Evolutionary conservation across 1,139 yeast species (phyloP).

Genomic region (Yamadazyma pseudoaaseri): DNA sequence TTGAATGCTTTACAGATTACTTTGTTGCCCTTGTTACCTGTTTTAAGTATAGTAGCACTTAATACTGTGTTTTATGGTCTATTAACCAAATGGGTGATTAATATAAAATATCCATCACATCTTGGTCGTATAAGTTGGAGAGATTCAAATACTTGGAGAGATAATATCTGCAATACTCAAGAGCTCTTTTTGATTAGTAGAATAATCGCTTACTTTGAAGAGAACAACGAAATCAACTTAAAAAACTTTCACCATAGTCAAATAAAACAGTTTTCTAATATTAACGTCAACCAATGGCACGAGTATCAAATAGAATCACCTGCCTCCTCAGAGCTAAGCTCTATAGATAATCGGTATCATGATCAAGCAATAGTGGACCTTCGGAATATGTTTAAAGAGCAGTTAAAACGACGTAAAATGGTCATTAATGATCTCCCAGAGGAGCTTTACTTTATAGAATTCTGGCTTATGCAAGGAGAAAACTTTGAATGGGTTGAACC

Average conservation of each 20-base stretch:
- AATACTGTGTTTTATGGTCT: constrained; percentile 3
- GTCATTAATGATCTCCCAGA: constrained; percentile 33
- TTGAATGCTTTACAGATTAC: constrained; percentile 3
- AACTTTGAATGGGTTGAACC: constrained; percentile 47
- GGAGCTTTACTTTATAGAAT: constrained; percentile 37
- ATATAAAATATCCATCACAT: constrained; percentile 16
- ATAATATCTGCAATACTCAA: constrained; percentile 24
- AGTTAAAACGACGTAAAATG: constrained; percentile 30
- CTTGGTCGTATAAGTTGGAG: constrained; percentile 38
- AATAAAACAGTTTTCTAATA: constrained; percentile 22
- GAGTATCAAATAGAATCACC: constrained; percentile 32
- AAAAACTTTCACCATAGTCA: constrained; percentile 38
- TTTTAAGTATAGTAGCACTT: not conserved
- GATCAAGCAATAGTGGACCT: constrained; percentile 14
- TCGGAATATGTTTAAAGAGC: constrained; percentile 22
- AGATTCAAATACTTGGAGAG: constrained; percentile 22
- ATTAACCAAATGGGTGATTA: constrained; percentile 6
- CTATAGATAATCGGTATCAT: not conserved
- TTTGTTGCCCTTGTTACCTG: constrained; percentile 6
- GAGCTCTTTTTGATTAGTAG: constrained; percentile 31
- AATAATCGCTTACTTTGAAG: constrained; percentile 39
- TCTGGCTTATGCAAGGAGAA: constrained; percentile 37
- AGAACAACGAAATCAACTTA: constrained; percentile 38
- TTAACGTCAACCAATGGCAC: constrained; percentile 19
- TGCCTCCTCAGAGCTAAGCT: constrained; percentile 1